These are phyloP conservation scores for Chenopodium berlandieri DNA, from an alignment of 148 eudicot genomes.

Conservation along the genomic window DNA sequence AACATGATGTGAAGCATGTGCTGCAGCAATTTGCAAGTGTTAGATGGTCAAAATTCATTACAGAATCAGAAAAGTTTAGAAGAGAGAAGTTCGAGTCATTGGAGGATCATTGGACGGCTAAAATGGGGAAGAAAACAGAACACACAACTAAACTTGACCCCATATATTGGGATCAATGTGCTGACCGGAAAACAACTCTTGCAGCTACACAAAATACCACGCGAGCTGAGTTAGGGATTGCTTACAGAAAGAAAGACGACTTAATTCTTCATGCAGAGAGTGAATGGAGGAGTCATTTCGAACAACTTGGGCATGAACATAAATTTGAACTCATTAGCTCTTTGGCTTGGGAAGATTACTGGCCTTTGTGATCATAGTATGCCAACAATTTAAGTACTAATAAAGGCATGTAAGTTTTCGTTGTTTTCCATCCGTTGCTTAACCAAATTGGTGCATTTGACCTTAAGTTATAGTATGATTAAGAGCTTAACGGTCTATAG, in stretches of 20 bases:
- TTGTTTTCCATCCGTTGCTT: background rate
- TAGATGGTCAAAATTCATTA: slow-evolving; percentile 84
- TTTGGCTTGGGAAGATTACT: slow-evolving; percentile 37
- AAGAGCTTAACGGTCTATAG: no score
- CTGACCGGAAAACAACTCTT: slow-evolving; percentile 68
- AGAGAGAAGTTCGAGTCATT: slow-evolving; percentile 66
- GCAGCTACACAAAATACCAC: slow-evolving; percentile 62
- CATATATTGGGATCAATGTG: slow-evolving; percentile 64
- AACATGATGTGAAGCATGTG: slow-evolving; percentile 56
- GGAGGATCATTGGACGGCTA: slow-evolving; percentile 76
- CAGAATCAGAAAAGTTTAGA: slow-evolving; percentile 70
- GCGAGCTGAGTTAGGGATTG: slow-evolving; percentile 71
- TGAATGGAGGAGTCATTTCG: slow-evolving; percentile 84
- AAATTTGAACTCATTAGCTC: slow-evolving; percentile 23
- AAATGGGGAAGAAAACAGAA: slow-evolving; percentile 58
- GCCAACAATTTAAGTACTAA: background rate
- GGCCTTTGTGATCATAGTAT: slow-evolving; percentile 23
- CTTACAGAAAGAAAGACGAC: slow-evolving; percentile 69
- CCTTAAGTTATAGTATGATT: background rate
- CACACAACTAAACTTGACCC: slow-evolving; percentile 52
- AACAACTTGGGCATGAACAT: slow-evolving; percentile 81
- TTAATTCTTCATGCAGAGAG: slow-evolving; percentile 84
- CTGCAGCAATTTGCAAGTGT: slow-evolving; percentile 75
- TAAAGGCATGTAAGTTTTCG: background rate
- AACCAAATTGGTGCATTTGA: background rate